phyloP scores from a whole-genome alignment of 2,329 filamentous ascomycete species.

The Alternaria ventricosa region DNA sequence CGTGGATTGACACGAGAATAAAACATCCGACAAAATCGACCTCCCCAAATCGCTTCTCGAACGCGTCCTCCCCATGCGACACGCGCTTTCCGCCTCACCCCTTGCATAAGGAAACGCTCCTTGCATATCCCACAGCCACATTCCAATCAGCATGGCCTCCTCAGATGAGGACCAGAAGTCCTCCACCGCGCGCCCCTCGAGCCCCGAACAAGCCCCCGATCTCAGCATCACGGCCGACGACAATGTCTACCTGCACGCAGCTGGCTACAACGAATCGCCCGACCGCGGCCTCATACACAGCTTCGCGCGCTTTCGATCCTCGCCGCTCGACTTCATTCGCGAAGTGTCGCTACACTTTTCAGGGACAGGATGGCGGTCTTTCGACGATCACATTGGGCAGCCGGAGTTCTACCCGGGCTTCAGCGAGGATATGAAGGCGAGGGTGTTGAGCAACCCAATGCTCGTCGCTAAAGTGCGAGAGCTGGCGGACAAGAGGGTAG shows the following conservation, averaged over 20 bases:
- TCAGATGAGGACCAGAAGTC: constrained; percentile 22
- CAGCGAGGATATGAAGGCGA: constrained; percentile 83
- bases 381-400: constrained; percentile 88
- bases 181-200: constrained; percentile 10
- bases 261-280: constrained; percentile 51
- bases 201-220: constrained; percentile 50
- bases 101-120: constrained; percentile 3
- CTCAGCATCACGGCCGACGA: constrained; percentile 55
- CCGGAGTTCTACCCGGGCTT: constrained; percentile 94
- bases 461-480: constrained; percentile 76
- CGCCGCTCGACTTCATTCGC: constrained; percentile 79
- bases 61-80: neutral
- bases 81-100: neutral
- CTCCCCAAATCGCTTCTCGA: neutral
- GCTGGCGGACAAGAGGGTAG: constrained; percentile 75
- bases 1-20: neutral
- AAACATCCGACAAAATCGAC: neutral
- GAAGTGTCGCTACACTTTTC: constrained; percentile 94
- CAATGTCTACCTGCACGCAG: constrained; percentile 53
- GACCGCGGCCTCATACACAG: constrained; percentile 78
- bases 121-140: neutral
- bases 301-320: constrained; percentile 83
- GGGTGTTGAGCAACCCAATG: constrained; percentile 76
- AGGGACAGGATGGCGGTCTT: constrained; percentile 92
- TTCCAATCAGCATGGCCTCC: constrained; percentile 18